These are phyloP conservation scores for Daphne laureola DNA, from an alignment of 441 rosid species.

Conservation along the genomic window DNA sequence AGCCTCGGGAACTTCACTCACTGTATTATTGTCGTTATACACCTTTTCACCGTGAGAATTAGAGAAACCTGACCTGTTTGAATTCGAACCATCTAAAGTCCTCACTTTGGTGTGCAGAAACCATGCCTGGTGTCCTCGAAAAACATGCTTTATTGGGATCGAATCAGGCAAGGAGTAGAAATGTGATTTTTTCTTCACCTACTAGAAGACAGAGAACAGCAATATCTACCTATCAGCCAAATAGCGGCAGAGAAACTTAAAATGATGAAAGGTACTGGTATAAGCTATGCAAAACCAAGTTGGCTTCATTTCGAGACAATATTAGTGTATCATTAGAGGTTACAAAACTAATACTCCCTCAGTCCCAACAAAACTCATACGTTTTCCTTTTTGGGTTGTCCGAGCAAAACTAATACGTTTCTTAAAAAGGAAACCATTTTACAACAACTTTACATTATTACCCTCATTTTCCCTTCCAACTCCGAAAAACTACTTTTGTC, in stretches of 20 bases:
- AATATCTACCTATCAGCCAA: background rate
- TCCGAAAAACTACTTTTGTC: too few relatives aligned
- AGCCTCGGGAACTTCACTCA: background rate
- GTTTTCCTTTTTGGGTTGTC: too few relatives aligned
- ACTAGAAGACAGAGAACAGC: conserved; percentile 6
- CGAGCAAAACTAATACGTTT: too few relatives aligned
- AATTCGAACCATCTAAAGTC: conserved; percentile 16
- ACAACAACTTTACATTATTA: too few relatives aligned
- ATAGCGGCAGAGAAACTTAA: background rate
- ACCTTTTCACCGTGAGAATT: conserved; percentile 8
- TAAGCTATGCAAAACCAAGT: too few relatives aligned
- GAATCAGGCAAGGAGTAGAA: conserved; percentile 38
- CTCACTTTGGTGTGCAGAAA: conserved; percentile 29
- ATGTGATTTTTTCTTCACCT: conserved; percentile 38
- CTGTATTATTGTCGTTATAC: conserved; percentile 5
- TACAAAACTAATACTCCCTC: too few relatives aligned
- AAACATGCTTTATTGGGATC: conserved; percentile 38
- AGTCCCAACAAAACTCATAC: too few relatives aligned
- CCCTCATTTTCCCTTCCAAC: too few relatives aligned
- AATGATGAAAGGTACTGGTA: too few relatives aligned
- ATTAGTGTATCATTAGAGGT: too few relatives aligned
- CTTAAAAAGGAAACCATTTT: too few relatives aligned
- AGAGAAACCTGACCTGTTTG: conserved; percentile 6
- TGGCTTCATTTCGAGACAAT: too few relatives aligned
- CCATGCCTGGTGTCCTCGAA: conserved; percentile 32